Conservation (phyloP, 2,329 filamentous ascomycete species). For the Aaosphaeria arxii region DNA sequence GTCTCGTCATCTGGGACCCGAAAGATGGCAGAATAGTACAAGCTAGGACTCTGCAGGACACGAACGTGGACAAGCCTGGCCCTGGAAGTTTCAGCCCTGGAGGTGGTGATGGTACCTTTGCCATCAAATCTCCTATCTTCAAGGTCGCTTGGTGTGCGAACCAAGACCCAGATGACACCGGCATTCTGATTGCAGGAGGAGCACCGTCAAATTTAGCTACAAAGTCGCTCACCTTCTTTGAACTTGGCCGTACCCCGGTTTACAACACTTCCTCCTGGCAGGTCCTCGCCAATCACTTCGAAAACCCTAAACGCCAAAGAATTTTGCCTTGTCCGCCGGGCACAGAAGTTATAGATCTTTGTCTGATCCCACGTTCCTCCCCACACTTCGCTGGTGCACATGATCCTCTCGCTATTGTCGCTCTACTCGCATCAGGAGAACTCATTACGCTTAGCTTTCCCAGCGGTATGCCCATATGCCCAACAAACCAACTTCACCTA, state of each 20-base stretch:
- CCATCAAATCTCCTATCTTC: conserved; percentile 69
- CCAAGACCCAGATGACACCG: conserved; percentile 89
- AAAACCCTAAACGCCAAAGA: conserved; percentile 68
- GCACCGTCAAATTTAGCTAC: conserved; percentile 62
- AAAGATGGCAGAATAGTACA: conserved; percentile 83
- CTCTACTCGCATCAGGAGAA: conserved; percentile 80
- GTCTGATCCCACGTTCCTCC: conserved; percentile 75
- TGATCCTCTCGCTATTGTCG: conserved; percentile 83
- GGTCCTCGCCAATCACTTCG: conserved; percentile 72
- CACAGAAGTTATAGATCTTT: conserved; percentile 75
- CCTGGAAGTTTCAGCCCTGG: conserved; percentile 41
- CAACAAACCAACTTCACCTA: conserved; percentile 88
- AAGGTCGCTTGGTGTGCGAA: conserved; percentile 92
- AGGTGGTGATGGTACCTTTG: conserved; percentile 50
- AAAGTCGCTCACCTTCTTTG: conserved; percentile 83
- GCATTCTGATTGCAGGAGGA: conserved; percentile 81
- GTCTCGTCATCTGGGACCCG: conserved; percentile 89
- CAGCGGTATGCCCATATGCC: conserved; percentile 83
- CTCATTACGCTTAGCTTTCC: conserved; percentile 88
- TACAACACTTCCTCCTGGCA: conserved; percentile 94
- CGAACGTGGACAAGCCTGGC: conserved; percentile 68
- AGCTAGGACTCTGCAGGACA: conserved; percentile 75
- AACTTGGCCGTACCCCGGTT: conserved; percentile 82
- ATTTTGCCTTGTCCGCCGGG: conserved; percentile 74
- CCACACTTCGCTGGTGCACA: conserved; percentile 86